Conservation (phyloP, 495 filamentous ascomycete genomes). For the Daldinia decipiens region DNA sequence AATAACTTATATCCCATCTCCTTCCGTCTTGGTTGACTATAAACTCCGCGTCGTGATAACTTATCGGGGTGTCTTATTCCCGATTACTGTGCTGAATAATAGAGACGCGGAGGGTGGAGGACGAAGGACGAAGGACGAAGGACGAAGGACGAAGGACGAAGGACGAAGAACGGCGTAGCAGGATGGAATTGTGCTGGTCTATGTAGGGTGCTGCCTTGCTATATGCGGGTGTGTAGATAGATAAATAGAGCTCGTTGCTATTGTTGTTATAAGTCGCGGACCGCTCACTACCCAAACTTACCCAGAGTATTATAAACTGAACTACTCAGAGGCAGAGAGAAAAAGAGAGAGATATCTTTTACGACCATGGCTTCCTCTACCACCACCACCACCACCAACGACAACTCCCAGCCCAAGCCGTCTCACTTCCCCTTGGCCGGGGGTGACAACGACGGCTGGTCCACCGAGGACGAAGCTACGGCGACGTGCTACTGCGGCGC, state of each 20-base stretch:
- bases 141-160: too few relatives aligned
- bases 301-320: too few relatives aligned
- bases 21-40: not conserved
- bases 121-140: too few relatives aligned
- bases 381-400: not conserved
- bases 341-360: not conserved
- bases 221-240: too few relatives aligned
- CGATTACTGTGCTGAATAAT: not conserved
- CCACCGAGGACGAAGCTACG: constrained; percentile 3
- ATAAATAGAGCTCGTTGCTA: too few relatives aligned
- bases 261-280: too few relatives aligned
- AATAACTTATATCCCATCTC: too few relatives aligned
- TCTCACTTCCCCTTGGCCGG: not conserved
- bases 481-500: constrained; percentile 54
- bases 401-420: not conserved
- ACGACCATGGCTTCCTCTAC: not conserved
- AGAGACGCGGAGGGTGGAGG: too few relatives aligned
- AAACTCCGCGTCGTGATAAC: not conserved
- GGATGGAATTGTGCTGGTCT: too few relatives aligned
- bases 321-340: not conserved
- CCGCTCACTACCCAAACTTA: too few relatives aligned
- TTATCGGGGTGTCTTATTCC: not conserved
- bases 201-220: too few relatives aligned
- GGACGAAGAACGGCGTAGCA: too few relatives aligned
- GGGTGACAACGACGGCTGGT: not conserved